Evolutionary conservation across 2,329 filamentous ascomycete species (phyloP).

Genomic region (Penicillium sp.): DNA sequence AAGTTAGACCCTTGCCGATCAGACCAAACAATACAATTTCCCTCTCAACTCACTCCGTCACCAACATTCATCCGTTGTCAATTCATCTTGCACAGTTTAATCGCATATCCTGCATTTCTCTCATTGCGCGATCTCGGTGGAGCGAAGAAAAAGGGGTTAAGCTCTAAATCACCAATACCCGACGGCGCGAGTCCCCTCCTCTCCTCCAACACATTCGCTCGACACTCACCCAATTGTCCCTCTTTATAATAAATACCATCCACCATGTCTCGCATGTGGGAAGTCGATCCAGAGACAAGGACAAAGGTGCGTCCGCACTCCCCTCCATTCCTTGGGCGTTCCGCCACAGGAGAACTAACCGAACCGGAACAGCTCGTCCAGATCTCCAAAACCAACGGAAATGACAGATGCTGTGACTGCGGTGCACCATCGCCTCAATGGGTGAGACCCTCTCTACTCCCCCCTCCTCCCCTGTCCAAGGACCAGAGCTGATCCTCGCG

Average conservation of each 20-base stretch:
- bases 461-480: constrained; percentile 3
- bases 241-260: constrained; percentile 6
- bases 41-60: background rate
- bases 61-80: background rate
- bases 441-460: constrained; percentile 51
- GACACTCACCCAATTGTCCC: constrained; percentile 5
- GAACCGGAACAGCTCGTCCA: constrained; percentile 63
- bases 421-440: constrained; percentile 94
- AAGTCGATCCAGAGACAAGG: constrained; percentile 95
- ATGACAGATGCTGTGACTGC: constrained; percentile 92
- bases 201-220: background rate
- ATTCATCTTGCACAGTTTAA: background rate
- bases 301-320: constrained; percentile 63
- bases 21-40: constrained; percentile 14
- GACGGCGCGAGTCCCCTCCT: constrained; percentile 5
- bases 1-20: constrained; percentile 23
- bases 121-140: constrained; percentile 1
- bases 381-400: constrained; percentile 84
- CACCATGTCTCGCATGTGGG: constrained; percentile 76
- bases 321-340: background rate
- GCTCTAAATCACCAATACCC: constrained; percentile 8
- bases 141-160: constrained; percentile 10
- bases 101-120: background rate
- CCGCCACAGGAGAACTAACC: constrained; percentile 9
- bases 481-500: background rate